These are phyloP conservation scores for Hsuehochloa calcarea DNA, from an alignment of 176 grass and related monocot genomes.

Conservation along the genomic window DNA sequence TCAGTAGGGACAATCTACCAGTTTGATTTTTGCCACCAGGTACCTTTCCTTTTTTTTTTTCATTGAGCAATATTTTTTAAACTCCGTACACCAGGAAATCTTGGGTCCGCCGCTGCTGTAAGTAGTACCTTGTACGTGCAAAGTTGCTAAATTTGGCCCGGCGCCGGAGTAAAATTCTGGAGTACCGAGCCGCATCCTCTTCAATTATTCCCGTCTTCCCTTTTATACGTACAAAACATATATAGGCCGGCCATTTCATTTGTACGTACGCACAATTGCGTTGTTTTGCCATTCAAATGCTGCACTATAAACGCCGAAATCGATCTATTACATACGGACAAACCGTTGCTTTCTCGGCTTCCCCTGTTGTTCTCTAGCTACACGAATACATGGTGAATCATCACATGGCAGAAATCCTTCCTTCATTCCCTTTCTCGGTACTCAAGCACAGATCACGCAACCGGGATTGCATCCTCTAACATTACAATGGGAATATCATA, in stretches of 20 bases:
- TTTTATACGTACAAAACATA: not conserved
- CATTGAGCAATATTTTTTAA: too few species aligned
- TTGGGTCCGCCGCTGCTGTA: too few species aligned
- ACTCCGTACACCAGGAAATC: too few species aligned
- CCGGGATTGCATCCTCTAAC: too few species aligned
- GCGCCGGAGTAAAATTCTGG: not conserved
- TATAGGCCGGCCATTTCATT: not conserved
- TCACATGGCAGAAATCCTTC: not conserved
- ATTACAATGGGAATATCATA: too few species aligned
- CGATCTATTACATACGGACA: not conserved
- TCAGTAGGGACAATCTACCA: too few species aligned
- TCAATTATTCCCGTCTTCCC: not conserved
- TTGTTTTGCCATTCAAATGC: not conserved
- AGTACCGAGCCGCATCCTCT: not conserved
- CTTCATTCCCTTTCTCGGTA: not conserved
- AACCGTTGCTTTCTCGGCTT: not conserved
- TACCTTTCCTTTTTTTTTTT: too few species aligned
- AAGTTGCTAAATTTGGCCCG: not conserved
- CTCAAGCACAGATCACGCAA: too few species aligned
- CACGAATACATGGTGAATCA: not conserved
- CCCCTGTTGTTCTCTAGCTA: not conserved
- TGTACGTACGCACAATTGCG: not conserved
- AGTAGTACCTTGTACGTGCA: not conserved
- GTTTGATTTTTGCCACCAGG: too few species aligned
- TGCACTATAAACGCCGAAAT: constrained; percentile 3